Evolutionary conservation across 176 grass and related monocot genomes (phyloP), one percentile per base, ranked within the genome.

Genomic region (Zoysia pacifica): DNA sequence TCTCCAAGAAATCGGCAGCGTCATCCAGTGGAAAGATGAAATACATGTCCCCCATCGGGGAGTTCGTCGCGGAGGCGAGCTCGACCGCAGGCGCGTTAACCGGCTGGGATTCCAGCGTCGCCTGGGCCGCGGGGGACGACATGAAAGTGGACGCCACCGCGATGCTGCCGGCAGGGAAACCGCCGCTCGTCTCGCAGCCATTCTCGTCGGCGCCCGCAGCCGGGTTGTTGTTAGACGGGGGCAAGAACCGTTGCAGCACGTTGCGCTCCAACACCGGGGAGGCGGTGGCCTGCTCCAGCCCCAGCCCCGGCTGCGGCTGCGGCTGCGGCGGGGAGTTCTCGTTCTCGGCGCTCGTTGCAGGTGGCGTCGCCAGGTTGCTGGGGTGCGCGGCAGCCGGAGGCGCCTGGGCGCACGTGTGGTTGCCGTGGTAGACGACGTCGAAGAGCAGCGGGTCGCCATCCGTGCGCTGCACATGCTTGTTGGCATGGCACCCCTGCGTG

Each of bases 401-500:
- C 44, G 6, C 37, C 60, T 78, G 88, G 38, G 46, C 70, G 82
- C 95, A 98, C 15, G 90, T 87, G 83, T 98, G 95, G 66, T 36
- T 19, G 38, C 87, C 92, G 20, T 90, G 65, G 83, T 98, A 98
- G 6, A 89, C 89, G 86, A 98, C 90, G 73, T 98, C 83, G 77
- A 93, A 93, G 48, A 98, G 73, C 78, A 82, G 82, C 7, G 83
- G 80, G 42, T 98, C 87, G 42, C 89, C 86, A 44, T 98, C 88
- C 13, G 86, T 75, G 36, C 92, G 85, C 77, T 98, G 95, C 73
- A 98, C 95, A 65, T 98, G 92, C 83, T 98, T 98, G 58, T 75
- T 91, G 2, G 95, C 92, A 1, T 67, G 28, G 86, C 95, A 98
- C 35, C 77, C 79, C 84, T 94, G 92, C 16, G 90, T 89, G 78